Percentiles rank a stretch among this genome's conserved stretches.
These are phyloP conservation scores for Starmerella vitae DNA, from an alignment of 805 yeast genomes.

Conservation along the genomic window DNA sequence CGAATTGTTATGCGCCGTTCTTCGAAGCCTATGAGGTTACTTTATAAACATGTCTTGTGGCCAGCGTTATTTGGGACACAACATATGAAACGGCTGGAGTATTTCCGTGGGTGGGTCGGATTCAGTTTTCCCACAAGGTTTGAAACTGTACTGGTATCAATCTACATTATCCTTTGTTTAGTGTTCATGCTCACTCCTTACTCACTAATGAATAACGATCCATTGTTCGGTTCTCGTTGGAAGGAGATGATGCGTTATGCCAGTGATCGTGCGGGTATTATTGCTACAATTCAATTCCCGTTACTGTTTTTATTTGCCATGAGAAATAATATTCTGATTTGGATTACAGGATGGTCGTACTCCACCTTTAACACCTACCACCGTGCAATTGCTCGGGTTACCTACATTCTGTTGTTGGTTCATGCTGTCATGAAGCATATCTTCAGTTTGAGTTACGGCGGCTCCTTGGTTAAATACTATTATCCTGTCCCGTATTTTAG, in stretches of 20 bases:
- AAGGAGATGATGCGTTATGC: conserved; percentile 31
- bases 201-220: conserved; percentile 25
- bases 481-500: conserved; percentile 28
- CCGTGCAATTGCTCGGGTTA: conserved; percentile 41
- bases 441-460: conserved; percentile 27
- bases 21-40: conserved; percentile 13
- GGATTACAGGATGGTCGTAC: conserved; percentile 45
- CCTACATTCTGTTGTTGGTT: conserved; percentile 32
- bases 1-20: conserved; percentile 19
- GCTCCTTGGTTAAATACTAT: conserved; percentile 24
- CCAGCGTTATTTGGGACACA: conserved; percentile 29
- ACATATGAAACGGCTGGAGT: conserved; percentile 24
- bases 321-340: conserved; percentile 46
- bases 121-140: conserved; percentile 39
- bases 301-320: conserved; percentile 45
- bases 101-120: conserved; percentile 16
- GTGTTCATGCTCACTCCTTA: conserved; percentile 26
- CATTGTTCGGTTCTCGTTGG: conserved; percentile 27
- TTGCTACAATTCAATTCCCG: conserved; percentile 38
- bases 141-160: conserved; percentile 34
- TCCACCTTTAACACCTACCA: conserved; percentile 45
- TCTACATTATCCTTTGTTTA: conserved; percentile 30
- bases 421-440: conserved; percentile 42
- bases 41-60: conserved; percentile 24
- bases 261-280: conserved; percentile 45